Evolutionary conservation across 1,139 yeast genomes (phyloP), one percentile per base, ranked within the genome.

Genomic region (Yamadazyma mexicana): DNA sequence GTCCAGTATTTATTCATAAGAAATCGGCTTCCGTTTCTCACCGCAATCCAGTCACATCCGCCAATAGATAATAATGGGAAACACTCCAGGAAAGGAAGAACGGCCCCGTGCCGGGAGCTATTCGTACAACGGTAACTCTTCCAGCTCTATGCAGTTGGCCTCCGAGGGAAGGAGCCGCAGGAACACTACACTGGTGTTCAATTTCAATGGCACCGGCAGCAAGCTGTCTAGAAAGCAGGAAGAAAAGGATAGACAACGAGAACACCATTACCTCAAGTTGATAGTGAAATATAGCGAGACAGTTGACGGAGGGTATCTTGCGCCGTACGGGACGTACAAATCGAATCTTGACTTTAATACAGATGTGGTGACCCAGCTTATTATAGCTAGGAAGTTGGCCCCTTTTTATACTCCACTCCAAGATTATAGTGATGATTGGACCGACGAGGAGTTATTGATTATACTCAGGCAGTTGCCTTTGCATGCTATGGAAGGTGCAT

Each of bases 351-450:
- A 87, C 58, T 92, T 79, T 62, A 78, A 83, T 54, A 77, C 86
- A 12, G 78, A 77, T 27, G 69, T 83, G 2, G 96, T 91, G 8
- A 76, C 87, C 35, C 73, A 66, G 18, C 64, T 87, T 30, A 85
- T 91, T 17, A 50, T 62, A 4, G 52, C 54, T 34, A 75, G 98
- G 33, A 75, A 74, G 49, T 55, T 92, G 34, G 91, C 98, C 0
- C 98, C 98, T 1, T 92, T 92, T 59, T 92, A 79, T 58, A 85
- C 91, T 3, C 98, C 98, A 0, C 66, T 92, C 38, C 88, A 87
- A 53, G 96, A 88, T 54, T 87, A 75, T 55, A 83, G 85, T 44
- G 79, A 73, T n/a, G 50, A 61, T 17, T 87, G 96, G 96, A 64
- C 80, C 1, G 87, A 84, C 49, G 77, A 79, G 4, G 88, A 87